Evolutionary conservation across 164 flowering plant species (phyloP), one percentile per base, ranked within the genome.

Genomic region (Paratinospora sagittata): DNA sequence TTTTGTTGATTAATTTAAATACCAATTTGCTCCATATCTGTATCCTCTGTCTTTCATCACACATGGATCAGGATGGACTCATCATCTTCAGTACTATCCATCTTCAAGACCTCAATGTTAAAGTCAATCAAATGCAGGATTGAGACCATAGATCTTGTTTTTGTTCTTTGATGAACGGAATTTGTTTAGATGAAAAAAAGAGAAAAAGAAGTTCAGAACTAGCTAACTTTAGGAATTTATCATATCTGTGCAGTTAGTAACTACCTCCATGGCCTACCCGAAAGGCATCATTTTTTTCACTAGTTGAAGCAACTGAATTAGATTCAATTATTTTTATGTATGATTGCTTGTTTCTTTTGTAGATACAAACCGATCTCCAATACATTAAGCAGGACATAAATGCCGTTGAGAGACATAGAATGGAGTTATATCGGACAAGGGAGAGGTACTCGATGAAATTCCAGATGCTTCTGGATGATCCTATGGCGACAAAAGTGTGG

Each of bases 281-380:
- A 19, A 55, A 55, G 24, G 61, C 3, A 1, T 23, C 61, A 55
- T 33, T n/a, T 24, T 49, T 63, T 19, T 24, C 47, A 43, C 3
- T 27, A 57, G 71, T 52, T 30, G 61, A 24, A 65, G 24, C n/a
- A 27, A 21, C 37, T 17, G 27, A 64, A 2, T 33, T 52, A 65
- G 23, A 67, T 9, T 68, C 58, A 6, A 9, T 24, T 21, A 19
- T 65, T 36, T 9, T 11, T 30, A 27, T 30, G 21, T 65, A 27
- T 3, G 24, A 14, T 9, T 37, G 3, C 64, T 72, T 45, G 52
- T 37, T 19, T 70, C 34, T 55, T 62, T 70, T 79, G 52, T 68
- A 96, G 99, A 82, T 89, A 47, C 92, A 90, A 87, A 78, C 72
- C 73, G 97, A 96, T 82, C 93, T 96, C 66, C 91, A 86, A 72